These are phyloP conservation scores for Brettanomyces nanus DNA, from an alignment of 805 yeast species.

Conservation along the genomic window DNA sequence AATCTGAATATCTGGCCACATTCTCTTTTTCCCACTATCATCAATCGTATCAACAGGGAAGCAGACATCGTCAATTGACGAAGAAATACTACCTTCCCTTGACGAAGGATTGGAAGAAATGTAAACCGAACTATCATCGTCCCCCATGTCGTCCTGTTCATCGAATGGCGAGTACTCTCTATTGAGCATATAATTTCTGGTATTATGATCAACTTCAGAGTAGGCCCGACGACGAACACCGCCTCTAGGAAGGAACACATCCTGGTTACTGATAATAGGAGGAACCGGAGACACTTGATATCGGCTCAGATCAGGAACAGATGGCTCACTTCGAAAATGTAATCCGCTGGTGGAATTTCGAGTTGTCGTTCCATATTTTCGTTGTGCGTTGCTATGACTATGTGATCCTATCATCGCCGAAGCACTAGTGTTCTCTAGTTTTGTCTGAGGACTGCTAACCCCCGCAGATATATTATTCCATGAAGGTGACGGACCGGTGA, in stretches of 20 bases:
- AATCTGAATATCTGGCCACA: slow-evolving; percentile 81
- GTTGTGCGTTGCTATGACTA: no score
- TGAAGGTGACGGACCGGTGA: no score
- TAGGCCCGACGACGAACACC: neutral
- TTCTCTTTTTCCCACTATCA: slow-evolving; percentile 26
- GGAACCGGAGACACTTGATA: no score
- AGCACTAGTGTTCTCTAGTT: no score
- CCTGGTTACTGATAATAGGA: no score
- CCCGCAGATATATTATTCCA: no score
- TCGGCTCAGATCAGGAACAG: neutral
- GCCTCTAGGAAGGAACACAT: neutral
- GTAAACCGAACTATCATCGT: slow-evolving; percentile 20
- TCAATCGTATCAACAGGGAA: slow-evolving; percentile 61
- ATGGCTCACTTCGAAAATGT: neutral
- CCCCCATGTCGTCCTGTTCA: slow-evolving; percentile 6
- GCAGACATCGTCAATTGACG: slow-evolving; percentile 89
- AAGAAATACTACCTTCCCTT: slow-evolving; percentile 51
- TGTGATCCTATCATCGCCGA: no score
- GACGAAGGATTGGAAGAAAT: slow-evolving; percentile 54
- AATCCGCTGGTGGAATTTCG: no score
- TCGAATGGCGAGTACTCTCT: neutral
- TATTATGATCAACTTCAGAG: neutral
- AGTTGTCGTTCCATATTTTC: no score
- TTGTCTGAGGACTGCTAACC: no score
- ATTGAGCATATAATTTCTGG: neutral